Evolutionary conservation across 2,329 filamentous ascomycete species (phyloP), one percentile per base, ranked within the genome.

Genomic region (Colletotrichum camelliae): DNA sequence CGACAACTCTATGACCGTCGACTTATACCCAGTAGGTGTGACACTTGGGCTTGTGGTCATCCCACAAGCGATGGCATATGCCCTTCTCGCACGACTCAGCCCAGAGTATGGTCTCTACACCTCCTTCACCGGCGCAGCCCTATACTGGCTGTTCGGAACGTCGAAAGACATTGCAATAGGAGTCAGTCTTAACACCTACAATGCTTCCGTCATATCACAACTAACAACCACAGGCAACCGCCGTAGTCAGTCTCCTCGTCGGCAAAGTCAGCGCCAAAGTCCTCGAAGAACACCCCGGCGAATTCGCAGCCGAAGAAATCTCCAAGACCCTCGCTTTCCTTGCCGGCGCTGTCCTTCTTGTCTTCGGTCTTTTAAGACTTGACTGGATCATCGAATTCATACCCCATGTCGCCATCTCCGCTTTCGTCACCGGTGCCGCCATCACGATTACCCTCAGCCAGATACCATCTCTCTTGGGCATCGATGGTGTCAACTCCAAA

Each of bases 111-210:
- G 94, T 31, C 87, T 96, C 0, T 96, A 96, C 84, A 95, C 94
- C 0, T 96, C 94, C 1, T 96, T 96, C 81, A 94, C 95, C 82
- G 94, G 94, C 64, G 94, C 95, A 21, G 85, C 95, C 69, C 88
- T 95, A 64, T 96, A 96, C 84, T 96, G 94, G 94, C 90, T 95
- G 70, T 96, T 96, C 81, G 94, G 94, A 39, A 96, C 94, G 0
- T 96, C 94, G 3, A 96, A 95, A 81, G 94, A 96, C 82, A 95
- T 96, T 81, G 95, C 94, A 6, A 96, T 96, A 74, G 94, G 94
- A 29, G 87, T 88, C 82, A 52, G 86, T 9, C 35, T 13, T 12
- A 29, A 3, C 3, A 5, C 27, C 24, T 16, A 12, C 8, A 12
- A 15, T 1, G 7, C 7, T 7, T 21, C 6, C 7, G 2, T 35